Conservation (phyloP, 1,284 basidiomycete species). For the Tilletia caries region DNA sequence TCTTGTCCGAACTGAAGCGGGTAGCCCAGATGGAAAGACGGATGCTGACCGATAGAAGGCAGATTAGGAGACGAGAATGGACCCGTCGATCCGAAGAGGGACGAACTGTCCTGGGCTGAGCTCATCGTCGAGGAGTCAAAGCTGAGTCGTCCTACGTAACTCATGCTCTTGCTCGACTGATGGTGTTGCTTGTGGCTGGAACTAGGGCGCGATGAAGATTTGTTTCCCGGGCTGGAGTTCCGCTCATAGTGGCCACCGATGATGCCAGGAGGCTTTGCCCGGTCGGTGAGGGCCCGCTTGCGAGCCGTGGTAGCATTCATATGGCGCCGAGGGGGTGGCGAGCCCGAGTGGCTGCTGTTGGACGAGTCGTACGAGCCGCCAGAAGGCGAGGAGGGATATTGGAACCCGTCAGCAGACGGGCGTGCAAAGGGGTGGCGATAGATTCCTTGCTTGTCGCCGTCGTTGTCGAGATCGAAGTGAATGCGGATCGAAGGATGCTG, state of each 20-base stretch:
- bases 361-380: too few species aligned
- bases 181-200: background rate
- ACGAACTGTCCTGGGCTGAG: background rate
- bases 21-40: background rate
- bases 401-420: background rate
- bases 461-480: too few species aligned
- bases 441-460: background rate
- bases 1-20: background rate
- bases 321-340: background rate
- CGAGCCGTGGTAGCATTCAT: background rate
- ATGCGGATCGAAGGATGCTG: too few species aligned
- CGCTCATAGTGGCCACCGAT: too few species aligned
- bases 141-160: background rate
- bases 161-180: conserved; percentile 10
- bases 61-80: background rate
- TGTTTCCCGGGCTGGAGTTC: background rate
- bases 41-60: background rate
- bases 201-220: background rate
- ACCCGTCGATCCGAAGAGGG: background rate
- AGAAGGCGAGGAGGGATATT: background rate
- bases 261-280: background rate
- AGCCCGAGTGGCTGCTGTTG: background rate
- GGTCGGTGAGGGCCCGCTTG: background rate
- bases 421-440: background rate
- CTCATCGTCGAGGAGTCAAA: background rate